Evolutionary conservation across 768 basidiomycete genomes (phyloP).

Genomic region (Agrocybe praecox): DNA sequence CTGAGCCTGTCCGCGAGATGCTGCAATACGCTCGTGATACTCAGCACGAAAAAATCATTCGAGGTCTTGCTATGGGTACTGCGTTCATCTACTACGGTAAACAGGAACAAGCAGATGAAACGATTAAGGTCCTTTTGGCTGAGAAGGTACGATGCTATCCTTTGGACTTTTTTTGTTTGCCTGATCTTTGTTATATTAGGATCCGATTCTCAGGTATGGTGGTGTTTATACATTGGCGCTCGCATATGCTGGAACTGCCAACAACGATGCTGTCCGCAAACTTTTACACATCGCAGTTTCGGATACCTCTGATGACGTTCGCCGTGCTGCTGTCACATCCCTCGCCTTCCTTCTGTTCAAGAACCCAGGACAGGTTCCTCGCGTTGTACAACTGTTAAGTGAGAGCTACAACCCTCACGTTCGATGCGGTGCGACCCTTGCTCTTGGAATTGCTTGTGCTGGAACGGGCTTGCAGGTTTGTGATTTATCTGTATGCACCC

Average conservation of each 20-base stretch:
- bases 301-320: slow-evolving; percentile 96
- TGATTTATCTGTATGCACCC: neutral
- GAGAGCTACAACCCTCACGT: slow-evolving; percentile 99
- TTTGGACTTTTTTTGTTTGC: neutral
- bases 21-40: slow-evolving; percentile 95
- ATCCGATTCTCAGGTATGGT: slow-evolving; percentile 95
- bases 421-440: slow-evolving; percentile 93
- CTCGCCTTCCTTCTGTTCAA: slow-evolving; percentile 97
- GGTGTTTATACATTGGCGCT: slow-evolving; percentile 96
- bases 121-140: slow-evolving; percentile 72
- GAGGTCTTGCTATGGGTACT: slow-evolving; percentile 90
- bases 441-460: slow-evolving; percentile 95
- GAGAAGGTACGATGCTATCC: slow-evolving; percentile 71
- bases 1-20: slow-evolving; percentile 89
- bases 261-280: slow-evolving; percentile 90
- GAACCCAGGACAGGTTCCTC: slow-evolving; percentile 93
- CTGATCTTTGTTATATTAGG: slow-evolving; percentile 48
- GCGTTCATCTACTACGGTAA: slow-evolving; percentile 92
- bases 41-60: slow-evolving; percentile 98
- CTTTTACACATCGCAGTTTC: slow-evolving; percentile 96
- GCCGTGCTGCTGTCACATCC: slow-evolving; percentile 94
- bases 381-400: slow-evolving; percentile 94
- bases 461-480: slow-evolving; percentile 91
- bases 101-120: slow-evolving; percentile 90
- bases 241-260: slow-evolving; percentile 95